Evolutionary conservation across 2,329 filamentous ascomycete genomes (phyloP).

Genomic region (Anthostomella pinea): DNA sequence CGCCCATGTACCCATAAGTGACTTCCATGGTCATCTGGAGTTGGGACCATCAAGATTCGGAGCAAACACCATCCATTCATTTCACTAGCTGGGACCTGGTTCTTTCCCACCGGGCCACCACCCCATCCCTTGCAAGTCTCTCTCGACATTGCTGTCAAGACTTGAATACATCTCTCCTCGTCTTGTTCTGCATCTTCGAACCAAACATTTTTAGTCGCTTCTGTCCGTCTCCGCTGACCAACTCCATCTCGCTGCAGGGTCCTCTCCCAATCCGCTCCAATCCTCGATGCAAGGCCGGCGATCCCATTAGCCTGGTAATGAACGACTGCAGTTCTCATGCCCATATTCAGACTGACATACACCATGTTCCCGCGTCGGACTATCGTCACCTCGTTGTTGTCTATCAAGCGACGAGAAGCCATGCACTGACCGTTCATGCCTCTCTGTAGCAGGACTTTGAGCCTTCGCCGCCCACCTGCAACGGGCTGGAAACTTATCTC

Average conservation of each 20-base stretch:
- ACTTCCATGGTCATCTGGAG: too few relatives aligned
- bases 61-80: conserved; percentile 24
- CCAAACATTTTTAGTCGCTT: conserved; percentile 3
- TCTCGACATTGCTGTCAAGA: too few relatives aligned
- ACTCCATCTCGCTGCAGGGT: conserved; percentile 23
- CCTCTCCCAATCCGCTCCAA: conserved; percentile 18
- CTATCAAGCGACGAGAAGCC: conserved; percentile 14
- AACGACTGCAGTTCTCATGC: conserved; percentile 26
- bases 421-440: conserved; percentile 33
- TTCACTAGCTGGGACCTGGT: conserved; percentile 4
- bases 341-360: too few relatives aligned
- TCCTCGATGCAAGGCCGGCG: conserved; percentile 22
- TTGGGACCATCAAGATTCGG: conserved; percentile 13
- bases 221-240: conserved; percentile 21
- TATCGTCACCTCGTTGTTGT: conserved; percentile 11
- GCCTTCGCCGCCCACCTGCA: conserved; percentile 47
- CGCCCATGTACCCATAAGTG: conserved; percentile 23
- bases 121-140: too few relatives aligned
- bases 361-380: too few relatives aligned
- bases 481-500: conserved; percentile 50
- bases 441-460: conserved; percentile 51
- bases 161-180: too few relatives aligned
- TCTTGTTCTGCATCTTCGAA: conserved; percentile 2
- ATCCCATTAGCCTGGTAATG: conserved; percentile 29
- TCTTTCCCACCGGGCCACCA: background rate